A percentile compares a stretch with the other conserved stretches of the same genome.
phyloP scores from a whole-genome alignment of 2,329 filamentous ascomycete genomes.

The Fragosphaeria purpurea region DNA sequence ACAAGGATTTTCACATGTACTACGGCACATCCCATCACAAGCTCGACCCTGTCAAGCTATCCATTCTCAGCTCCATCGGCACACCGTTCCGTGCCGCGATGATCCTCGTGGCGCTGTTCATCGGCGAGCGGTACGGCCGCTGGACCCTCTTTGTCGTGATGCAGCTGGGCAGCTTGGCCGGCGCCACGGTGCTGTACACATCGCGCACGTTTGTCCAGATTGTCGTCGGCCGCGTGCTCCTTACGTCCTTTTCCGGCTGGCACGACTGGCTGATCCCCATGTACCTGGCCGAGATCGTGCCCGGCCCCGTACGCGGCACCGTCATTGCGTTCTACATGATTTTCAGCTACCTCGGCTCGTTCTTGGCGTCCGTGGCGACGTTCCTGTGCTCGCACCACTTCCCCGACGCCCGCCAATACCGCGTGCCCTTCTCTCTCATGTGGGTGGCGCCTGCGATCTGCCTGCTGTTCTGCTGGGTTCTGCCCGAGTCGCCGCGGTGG shows the following conservation, averaged over 20 bases:
- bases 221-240: slow-evolving; percentile 9
- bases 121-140: slow-evolving; percentile 11
- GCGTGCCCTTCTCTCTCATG: slow-evolving; percentile 10
- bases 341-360: slow-evolving; percentile 8
- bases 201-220: slow-evolving; percentile 9
- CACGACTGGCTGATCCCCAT: slow-evolving; percentile 14
- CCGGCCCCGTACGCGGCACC: slow-evolving; percentile 9
- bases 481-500: slow-evolving; percentile 14
- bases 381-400: slow-evolving; percentile 3
- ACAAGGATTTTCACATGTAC: slow-evolving; percentile 9
- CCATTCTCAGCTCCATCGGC: slow-evolving; percentile 5
- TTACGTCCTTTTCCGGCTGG: slow-evolving; percentile 11
- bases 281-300: slow-evolving; percentile 14
- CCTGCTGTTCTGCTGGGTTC: slow-evolving; percentile 5
- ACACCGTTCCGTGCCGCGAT: slow-evolving; percentile 7
- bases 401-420: slow-evolving; percentile 7
- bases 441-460: slow-evolving; percentile 5
- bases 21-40: not conserved
- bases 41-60: slow-evolving; percentile 8
- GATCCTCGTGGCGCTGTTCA: slow-evolving; percentile 4
- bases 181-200: slow-evolving; percentile 8
- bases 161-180: slow-evolving; percentile 9
- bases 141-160: slow-evolving; percentile 11
- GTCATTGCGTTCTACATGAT: slow-evolving; percentile 10
- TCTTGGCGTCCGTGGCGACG: slow-evolving; percentile 3